Conservation (phyloP, 139 green algal species). For the Klebsormidium nitens region DNA sequence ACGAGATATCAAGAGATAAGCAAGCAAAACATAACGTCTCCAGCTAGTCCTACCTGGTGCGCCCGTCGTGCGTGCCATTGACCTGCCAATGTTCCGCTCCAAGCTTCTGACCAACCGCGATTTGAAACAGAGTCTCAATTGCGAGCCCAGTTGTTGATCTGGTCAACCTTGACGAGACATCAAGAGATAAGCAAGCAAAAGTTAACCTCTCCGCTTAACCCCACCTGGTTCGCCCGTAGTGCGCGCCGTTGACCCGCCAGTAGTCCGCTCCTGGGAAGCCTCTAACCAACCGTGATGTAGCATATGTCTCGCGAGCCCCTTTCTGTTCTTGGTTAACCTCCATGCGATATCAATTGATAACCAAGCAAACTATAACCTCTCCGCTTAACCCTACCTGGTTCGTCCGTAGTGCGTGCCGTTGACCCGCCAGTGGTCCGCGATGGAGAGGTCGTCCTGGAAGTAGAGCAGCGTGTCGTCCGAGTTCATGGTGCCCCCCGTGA, state of each 20-base stretch:
- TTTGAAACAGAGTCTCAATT: no score
- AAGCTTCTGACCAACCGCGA: no score
- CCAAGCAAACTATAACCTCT: no score
- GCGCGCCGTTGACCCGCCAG: constrained; percentile 75
- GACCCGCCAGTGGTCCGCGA: constrained; percentile 70
- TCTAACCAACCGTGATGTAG: no score
- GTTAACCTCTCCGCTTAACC: no score
- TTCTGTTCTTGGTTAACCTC: constrained; percentile 1
- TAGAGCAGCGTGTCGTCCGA: constrained; percentile 75
- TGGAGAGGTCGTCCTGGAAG: constrained; percentile 76
- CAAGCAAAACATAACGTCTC: no score
- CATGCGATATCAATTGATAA: no score
- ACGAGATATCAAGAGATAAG: no score
- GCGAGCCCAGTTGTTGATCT: no score
- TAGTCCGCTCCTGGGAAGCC: constrained; percentile 39
- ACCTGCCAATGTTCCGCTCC: constrained; percentile 67
- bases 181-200: no score
- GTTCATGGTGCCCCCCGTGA: constrained; percentile 92
- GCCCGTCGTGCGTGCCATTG: constrained; percentile 79
- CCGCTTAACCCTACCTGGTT: constrained; percentile 49
- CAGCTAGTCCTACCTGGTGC: constrained; percentile 53
- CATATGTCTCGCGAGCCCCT: no score
- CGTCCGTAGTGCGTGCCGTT: constrained; percentile 83
- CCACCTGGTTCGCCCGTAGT: constrained; percentile 72
- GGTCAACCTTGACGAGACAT: no score